Base-by-base conservation (phyloP, 192 early-diverging fungal genomes). In the Linnemannia hyalina region DNA sequence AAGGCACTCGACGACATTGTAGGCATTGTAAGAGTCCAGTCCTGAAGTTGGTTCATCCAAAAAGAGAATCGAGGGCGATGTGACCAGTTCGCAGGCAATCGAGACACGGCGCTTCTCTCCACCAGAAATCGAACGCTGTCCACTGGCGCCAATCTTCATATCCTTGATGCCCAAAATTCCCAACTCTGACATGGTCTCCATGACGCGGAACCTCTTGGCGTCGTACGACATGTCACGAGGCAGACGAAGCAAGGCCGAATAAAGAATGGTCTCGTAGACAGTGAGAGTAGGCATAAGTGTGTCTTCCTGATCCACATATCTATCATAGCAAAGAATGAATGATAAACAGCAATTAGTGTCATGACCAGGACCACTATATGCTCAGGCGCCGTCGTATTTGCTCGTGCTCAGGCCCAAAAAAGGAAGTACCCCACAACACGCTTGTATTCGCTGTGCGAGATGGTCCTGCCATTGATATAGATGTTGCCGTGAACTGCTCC, bases 71-170 rank as follows among this genome's bases (percentile, higher is more conserved):
- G 94, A 94, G 2, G 97, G 97, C 9, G 94, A 94, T 0, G 97
- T 98, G n/a, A 99, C 97, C 41, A 99, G 90, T 76, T 98, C 97
- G 70, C 96, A 96, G 49, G 96, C 98, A 90, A 99, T 98, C 29
- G 95, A 94, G 0, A 99, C 97, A 63, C 98, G 93, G 60, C 97
- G 94, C 78, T 96, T 96, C 80, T 99, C 97, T 71, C 98, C 97
- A 42, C 98, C 98, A 55, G 94, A 95, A 35, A 98, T 97, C 38
- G 96, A 97, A 44, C 98, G 93, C 36, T 88, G 83, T 4, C 85
- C 85, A 46, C 84, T 82, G 80, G 90, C 92, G 68, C 98, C 98
- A 68, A 99, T 97, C 22, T 90, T 90, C 44, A 94, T 90, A 76
- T 97, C 93, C 76, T 96, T 97, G 71, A 98, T 96, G 44, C 92